Percentiles rank a stretch among this genome's conserved stretches.
Evolutionary conservation across 179 eudicot genomes (phyloP).

Genomic region (Beta corolliflora): DNA sequence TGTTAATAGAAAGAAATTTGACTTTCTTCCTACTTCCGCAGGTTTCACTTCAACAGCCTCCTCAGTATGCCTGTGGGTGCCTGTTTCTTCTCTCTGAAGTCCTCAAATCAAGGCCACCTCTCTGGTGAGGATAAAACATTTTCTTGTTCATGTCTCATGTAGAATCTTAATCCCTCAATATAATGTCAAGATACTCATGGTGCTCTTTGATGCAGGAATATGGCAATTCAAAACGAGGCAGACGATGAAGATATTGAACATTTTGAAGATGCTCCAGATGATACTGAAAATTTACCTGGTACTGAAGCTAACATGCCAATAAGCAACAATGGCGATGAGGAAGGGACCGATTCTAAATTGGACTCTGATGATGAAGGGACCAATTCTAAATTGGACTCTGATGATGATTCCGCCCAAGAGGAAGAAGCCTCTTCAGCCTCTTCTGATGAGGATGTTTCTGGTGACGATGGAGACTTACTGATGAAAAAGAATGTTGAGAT

Average conservation of each 20-base stretch:
- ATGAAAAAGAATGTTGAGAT: constrained; percentile 33
- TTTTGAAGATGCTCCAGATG: constrained; percentile 84
- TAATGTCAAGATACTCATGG: neutral
- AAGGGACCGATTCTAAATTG: constrained; percentile 9
- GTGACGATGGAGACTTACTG: constrained; percentile 44
- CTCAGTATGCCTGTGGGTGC: constrained; percentile 94
- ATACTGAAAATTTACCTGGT: constrained; percentile 38
- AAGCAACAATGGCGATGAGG: constrained; percentile 21
- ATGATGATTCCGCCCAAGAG: constrained; percentile 53
- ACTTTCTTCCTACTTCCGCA: constrained; percentile 29
- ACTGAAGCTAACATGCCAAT: constrained; percentile 22
- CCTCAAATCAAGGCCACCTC: constrained; percentile 90
- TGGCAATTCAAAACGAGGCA: constrained; percentile 81
- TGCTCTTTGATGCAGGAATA: constrained; percentile 56
- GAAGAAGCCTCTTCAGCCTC: constrained; percentile 45
- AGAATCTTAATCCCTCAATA: neutral
- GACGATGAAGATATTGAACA: constrained; percentile 90
- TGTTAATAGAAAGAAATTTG: neutral
- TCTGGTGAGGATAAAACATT: constrained; percentile 52
- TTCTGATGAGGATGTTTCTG: constrained; percentile 47
- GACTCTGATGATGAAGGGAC: constrained; percentile 40
- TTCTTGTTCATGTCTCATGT: neutral
- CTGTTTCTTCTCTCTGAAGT: constrained; percentile 93
- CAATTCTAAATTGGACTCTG: constrained; percentile 25
- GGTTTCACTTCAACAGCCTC: constrained; percentile 96